Evolutionary conservation across 2,329 filamentous ascomycete species (phyloP), one percentile per base, ranked within the genome.

Genomic region (Aspergillus versicolor): DNA sequence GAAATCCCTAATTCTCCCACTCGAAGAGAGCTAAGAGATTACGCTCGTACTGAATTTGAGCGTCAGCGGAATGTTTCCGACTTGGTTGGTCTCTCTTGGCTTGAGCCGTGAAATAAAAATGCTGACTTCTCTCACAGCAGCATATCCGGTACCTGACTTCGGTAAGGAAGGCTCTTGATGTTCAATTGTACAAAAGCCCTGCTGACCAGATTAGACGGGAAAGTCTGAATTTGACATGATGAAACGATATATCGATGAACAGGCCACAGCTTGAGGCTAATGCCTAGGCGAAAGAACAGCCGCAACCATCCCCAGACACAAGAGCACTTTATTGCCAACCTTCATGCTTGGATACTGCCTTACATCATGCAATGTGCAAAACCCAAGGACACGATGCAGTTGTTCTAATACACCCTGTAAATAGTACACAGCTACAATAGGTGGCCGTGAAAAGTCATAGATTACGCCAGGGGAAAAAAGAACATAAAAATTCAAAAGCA

Each of bases 171-270:
- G 0, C 1, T 11, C 13, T 9, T 17, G 27, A 30, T 30, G 27
- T 9, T 37, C 13, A 6, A 9, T 11, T 7, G 7, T 56, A 3
- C n/a, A 7, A 9, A 42, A 24, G 13, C 19, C 7, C 9, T 32
- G 17, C 50, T 57, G 9, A 57, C 44, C 4, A 17, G 9, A 40
- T 34, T 42, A 77, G 70, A 78, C 76, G 15, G 77, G 77, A 3
- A 79, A 79, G 59, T 63, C 76, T 2, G 77, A 80, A 58, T 79
- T 78, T 48, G 74, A 79, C 54, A 75, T 70, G 4, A 78, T 79
- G 75, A 73, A 67, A 53, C 70, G 77, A 40, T 79, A 79, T 65
- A 75, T 80, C 27, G 76, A 79, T 53, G 76, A 79, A 62, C 71
- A 78, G 61, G 68, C 70, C 42, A 65, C 63, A 40, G 60, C 65